These are phyloP conservation scores for Echeveria elegans DNA, from an alignment of 164 flowering plant genomes.

Conservation along the genomic window DNA sequence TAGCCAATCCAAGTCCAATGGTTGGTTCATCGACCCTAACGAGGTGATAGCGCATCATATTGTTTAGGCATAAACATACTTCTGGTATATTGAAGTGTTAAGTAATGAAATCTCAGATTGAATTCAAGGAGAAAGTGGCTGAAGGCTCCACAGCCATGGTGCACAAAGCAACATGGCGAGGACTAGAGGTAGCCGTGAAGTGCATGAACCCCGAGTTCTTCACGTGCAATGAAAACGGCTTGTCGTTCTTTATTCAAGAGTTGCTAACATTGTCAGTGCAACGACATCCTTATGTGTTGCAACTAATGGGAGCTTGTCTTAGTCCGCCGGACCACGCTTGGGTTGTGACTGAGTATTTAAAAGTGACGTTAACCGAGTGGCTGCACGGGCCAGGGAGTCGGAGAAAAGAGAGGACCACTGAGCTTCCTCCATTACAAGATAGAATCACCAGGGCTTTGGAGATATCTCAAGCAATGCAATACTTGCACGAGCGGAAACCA, in stretches of 20 bases:
- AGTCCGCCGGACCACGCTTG: conserved; percentile 50
- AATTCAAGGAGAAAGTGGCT: conserved; percentile 35
- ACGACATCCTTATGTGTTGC: conserved; percentile 56
- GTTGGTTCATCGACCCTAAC: conserved; percentile 55
- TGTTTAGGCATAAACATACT: background rate
- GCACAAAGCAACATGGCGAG: conserved; percentile 49
- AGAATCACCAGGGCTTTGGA: conserved; percentile 44
- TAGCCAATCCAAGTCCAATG: conserved; percentile 40
- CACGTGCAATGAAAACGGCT: conserved; percentile 21
- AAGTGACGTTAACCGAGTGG: conserved; percentile 50
- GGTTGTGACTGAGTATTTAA: conserved; percentile 48
- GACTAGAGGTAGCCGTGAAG: too few relatives aligned
- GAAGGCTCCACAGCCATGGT: conserved; percentile 49
- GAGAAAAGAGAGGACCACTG: conserved; percentile 21
- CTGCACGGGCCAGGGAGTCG: conserved; percentile 45
- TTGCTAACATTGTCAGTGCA: conserved; percentile 39
- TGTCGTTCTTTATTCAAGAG: conserved; percentile 49
- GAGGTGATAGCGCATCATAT: conserved; percentile 43
- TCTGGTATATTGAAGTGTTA: background rate
- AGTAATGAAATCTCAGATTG: conserved; percentile 28
- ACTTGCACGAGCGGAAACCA: conserved; percentile 55
- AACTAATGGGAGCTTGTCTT: conserved; percentile 53
- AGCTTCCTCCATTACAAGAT: conserved; percentile 40
- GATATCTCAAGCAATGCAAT: conserved; percentile 63
- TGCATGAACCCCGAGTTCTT: conserved; percentile 49